Evolutionary conservation across 495 filamentous ascomycete genomes (phyloP).

Genomic region (Penicillium egyptiacum): DNA sequence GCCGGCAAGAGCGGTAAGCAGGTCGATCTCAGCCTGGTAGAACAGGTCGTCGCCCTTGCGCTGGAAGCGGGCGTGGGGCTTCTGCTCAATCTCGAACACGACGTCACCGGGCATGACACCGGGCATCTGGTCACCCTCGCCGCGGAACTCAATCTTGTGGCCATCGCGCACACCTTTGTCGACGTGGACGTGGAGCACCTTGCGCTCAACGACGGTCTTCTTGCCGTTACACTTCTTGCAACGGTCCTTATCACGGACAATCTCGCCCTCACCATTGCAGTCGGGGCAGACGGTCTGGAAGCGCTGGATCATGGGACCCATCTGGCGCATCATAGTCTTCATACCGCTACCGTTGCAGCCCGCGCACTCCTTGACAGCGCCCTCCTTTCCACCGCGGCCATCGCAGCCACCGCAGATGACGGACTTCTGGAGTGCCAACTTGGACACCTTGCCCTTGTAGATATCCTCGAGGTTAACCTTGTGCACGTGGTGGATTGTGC

Average conservation of each 20-base stretch:
- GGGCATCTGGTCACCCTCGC: slow-evolving; percentile 95
- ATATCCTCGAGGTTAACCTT: slow-evolving; percentile 97
- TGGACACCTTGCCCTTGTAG: slow-evolving; percentile 96
- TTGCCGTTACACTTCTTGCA: slow-evolving; percentile 94
- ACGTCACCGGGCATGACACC: slow-evolving; percentile 92
- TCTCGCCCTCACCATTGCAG: slow-evolving; percentile 95
- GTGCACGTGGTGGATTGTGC: slow-evolving; percentile 96
- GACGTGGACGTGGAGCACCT: slow-evolving; percentile 97
- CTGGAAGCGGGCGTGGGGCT: slow-evolving; percentile 92
- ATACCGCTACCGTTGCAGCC: slow-evolving; percentile 92
- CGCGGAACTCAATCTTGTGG: slow-evolving; percentile 92
- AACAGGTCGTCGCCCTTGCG: slow-evolving; percentile 95
- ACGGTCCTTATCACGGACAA: slow-evolving; percentile 89
- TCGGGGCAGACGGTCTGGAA: slow-evolving; percentile 99
- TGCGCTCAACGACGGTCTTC: slow-evolving; percentile 96
- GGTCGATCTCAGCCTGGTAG: slow-evolving; percentile 92
- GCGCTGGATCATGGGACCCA: slow-evolving; percentile 99
- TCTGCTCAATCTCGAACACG: slow-evolving; percentile 96
- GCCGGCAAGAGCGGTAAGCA: slow-evolving; percentile 91
- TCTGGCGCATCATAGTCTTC: slow-evolving; percentile 99
- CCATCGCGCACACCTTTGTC: slow-evolving; percentile 91
- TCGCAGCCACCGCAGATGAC: slow-evolving; percentile 96
- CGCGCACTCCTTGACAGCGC: slow-evolving; percentile 85
- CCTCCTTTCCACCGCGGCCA: slow-evolving; percentile 95
- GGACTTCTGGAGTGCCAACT: slow-evolving; percentile 94